Conservation (phyloP, 768 basidiomycete genomes). For the Neoboletus subvelutipes region DNA sequence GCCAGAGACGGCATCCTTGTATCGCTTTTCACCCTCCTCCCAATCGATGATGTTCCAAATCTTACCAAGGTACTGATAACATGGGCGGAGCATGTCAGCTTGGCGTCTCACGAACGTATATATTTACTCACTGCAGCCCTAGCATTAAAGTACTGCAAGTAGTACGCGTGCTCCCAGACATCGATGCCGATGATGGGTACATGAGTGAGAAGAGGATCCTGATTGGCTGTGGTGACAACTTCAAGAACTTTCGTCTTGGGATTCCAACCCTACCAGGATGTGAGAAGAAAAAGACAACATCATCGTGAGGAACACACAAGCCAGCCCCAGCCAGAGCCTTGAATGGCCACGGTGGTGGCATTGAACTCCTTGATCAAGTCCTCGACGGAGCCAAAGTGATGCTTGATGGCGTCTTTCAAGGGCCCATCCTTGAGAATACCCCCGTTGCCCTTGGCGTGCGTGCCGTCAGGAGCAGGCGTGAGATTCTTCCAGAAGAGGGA, state of each 20-base stretch:
- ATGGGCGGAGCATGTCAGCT: background rate
- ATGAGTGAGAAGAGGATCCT: slow-evolving; percentile 82
- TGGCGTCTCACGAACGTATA: background rate
- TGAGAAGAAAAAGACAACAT: background rate
- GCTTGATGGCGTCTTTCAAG: slow-evolving; percentile 64
- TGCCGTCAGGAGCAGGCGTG: slow-evolving; percentile 51
- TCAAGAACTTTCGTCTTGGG: slow-evolving; percentile 71
- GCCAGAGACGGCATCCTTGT: slow-evolving; percentile 40
- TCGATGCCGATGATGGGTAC: slow-evolving; percentile 89
- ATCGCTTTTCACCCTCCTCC: slow-evolving; percentile 74
- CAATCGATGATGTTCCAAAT: slow-evolving; percentile 75
- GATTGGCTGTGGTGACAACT: slow-evolving; percentile 89
- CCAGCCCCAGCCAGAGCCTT: slow-evolving; percentile 98
- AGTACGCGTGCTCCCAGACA: slow-evolving; percentile 97
- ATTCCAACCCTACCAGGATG: slow-evolving; percentile 61
- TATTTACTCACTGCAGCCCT: slow-evolving; percentile 75
- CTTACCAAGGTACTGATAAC: slow-evolving; percentile 63
- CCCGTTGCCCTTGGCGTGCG: slow-evolving; percentile 59
- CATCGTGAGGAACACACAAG: slow-evolving; percentile 53
- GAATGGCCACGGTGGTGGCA: slow-evolving; percentile 77
- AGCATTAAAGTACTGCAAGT: slow-evolving; percentile 95
- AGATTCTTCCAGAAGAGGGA: slow-evolving; percentile 98
- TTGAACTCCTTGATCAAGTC: slow-evolving; percentile 82
- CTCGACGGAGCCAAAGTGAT: slow-evolving; percentile 70
- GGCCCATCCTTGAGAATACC: slow-evolving; percentile 63